Evolutionary conservation across 1,284 basidiomycete species (phyloP), one percentile per base, ranked within the genome.

Genomic region (Boletus semigastroideus): DNA sequence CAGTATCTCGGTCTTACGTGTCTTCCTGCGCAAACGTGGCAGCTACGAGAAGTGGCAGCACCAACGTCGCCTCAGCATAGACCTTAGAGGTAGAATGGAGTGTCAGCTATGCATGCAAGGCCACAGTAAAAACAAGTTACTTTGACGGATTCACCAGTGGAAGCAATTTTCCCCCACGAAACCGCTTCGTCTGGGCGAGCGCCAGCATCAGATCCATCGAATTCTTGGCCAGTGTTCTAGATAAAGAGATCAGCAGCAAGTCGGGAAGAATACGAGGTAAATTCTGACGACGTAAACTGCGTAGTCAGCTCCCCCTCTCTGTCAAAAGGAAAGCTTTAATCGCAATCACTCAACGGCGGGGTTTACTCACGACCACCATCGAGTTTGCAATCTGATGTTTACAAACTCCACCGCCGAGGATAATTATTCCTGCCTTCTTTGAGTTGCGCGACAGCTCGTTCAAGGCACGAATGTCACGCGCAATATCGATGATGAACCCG

Each of bases 351-450:
- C 22, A 13, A 44, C 3, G 14, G 16, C 20, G 6, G 12, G 10
- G 6, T 36, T 44, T 16, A 25, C 43, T 44, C 25, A 44, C 43
- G 31, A 34, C 22, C 43, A 37, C 28, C 43, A 44, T 44, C 7
- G 43, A 19, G 43, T 44, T 44, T 12, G 43, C 16, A 16, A 44
- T 44, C 43, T 44, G 43, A 19, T 44, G 43, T 20, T 44, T 44
- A 20, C 43, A 44, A 9, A 44, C 43, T 8, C 43, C 43, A 17
- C 43, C 43, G 11, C 43, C 43, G 4, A 34, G 31, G 16, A 44
- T 44, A 20, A 44, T 44, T 20, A 44, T 44, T 37, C 43, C 43
- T 2, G 43, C 43, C 16, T 34, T 44, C n/a, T 13, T 34, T 7
- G 43, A 44, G 12, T 22, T 44, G 5, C 44, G 34, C 13, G 34